Conservation (phyloP, 371 early-diverging fungal species). For the Mortierella sp. region DNA sequence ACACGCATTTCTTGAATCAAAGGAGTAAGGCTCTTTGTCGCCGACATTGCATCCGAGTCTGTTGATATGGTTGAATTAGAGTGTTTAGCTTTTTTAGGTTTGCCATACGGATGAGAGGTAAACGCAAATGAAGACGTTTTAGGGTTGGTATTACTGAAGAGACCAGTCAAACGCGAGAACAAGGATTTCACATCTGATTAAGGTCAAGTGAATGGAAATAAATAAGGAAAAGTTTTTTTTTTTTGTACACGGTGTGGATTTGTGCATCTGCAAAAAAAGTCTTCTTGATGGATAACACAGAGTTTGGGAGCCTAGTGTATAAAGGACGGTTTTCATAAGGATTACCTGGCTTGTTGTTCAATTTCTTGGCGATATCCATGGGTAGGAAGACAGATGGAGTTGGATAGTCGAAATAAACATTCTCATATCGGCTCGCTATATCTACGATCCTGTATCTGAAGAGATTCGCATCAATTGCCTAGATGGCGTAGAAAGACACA, state of each 20-base stretch:
- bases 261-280: too few relatives aligned
- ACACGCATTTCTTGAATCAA: constrained; percentile 81
- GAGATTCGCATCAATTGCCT: constrained; percentile 59
- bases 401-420: constrained; percentile 61
- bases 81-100: constrained; percentile 5
- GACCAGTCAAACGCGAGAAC: constrained; percentile 13
- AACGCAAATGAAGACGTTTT: constrained; percentile 24
- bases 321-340: not conserved
- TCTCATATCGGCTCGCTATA: constrained; percentile 52
- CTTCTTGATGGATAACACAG: too few relatives aligned
- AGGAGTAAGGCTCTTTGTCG: constrained; percentile 68
- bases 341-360: constrained; percentile 47
- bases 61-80: not conserved
- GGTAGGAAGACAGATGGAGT: constrained; percentile 54
- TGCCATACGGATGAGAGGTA: constrained; percentile 19
- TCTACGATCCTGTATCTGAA: constrained; percentile 57
- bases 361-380: constrained; percentile 56
- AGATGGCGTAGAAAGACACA: not conserved
- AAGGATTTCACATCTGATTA: constrained; percentile 14
- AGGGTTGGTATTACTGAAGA: constrained; percentile 25
- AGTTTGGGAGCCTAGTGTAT: too few relatives aligned
- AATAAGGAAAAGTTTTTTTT: not conserved
- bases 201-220: not conserved
- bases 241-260: not conserved
- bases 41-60: constrained; percentile 46